These are phyloP conservation scores for Ophiostoma pallidulum DNA, from an alignment of 2,329 filamentous ascomycete genomes.

Conservation along the genomic window DNA sequence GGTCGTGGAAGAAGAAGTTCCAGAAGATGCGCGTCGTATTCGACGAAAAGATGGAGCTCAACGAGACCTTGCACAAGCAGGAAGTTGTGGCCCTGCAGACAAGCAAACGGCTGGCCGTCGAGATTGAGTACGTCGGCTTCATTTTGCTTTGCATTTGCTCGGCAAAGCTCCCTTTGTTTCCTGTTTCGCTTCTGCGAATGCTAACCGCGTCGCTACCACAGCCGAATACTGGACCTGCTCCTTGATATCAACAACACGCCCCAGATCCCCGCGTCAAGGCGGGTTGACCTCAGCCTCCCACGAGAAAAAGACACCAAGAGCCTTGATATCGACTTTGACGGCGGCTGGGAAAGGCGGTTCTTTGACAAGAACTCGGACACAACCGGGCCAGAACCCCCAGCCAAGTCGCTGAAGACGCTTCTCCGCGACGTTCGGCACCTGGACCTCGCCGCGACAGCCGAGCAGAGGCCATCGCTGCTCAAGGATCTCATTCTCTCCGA, in stretches of 20 bases:
- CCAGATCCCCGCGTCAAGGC: constrained; percentile 65
- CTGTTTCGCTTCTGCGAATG: constrained; percentile 2
- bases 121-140: constrained; percentile 67
- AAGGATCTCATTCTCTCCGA: constrained; percentile 38
- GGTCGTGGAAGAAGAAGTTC: constrained; percentile 86
- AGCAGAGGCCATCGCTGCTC: constrained; percentile 51
- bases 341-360: constrained; percentile 47
- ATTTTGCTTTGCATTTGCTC: neutral
- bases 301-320: constrained; percentile 39
- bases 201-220: constrained; percentile 31
- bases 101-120: constrained; percentile 73
- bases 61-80: constrained; percentile 71
- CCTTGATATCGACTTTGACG: constrained; percentile 66
- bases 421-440: constrained; percentile 43
- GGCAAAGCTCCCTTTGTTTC: no score
- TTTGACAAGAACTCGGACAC: constrained; percentile 81
- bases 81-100: constrained; percentile 74
- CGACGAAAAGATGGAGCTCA: constrained; percentile 67
- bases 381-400: constrained; percentile 47
- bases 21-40: constrained; percentile 78
- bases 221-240: constrained; percentile 79
- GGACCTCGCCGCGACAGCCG: constrained; percentile 44
- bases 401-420: constrained; percentile 42
- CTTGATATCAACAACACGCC: constrained; percentile 80
- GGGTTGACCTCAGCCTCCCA: constrained; percentile 56